Base-by-base conservation (phyloP, 192 early-diverging fungal species). In the Phycomyces blakesleeanus region DNA sequence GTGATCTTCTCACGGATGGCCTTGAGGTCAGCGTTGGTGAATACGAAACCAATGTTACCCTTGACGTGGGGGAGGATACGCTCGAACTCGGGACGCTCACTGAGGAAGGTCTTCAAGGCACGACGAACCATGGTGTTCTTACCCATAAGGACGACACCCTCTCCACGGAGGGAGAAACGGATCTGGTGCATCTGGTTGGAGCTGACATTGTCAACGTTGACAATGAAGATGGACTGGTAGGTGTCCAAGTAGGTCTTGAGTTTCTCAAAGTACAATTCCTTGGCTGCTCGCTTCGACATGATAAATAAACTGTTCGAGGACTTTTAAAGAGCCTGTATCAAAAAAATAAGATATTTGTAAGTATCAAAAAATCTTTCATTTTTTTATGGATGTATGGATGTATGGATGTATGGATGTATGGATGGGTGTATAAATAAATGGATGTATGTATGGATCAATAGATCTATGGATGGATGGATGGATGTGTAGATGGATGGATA, bases 41-140 rank as follows among this genome's bases (percentile, higher is more conserved):
- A 99, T 68, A 98, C 94, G 81, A 99, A 98, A 78, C 97, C 97
- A 70, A 97, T 83, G 88, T 99, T 99, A 61, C 97, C 96, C 62
- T 78, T 84, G 74, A 99, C 87, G 64, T 86, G 85, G 67, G 85
- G 85, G 67, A 95, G 68, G 55, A 98, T 84, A 75, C 64, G 64
- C 51, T 75, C 76, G 92, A 94, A 59, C 67, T 89, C 76, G 63
- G 96, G 92, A 85, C 93, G 85, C 67, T 91, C 87, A 58, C 61
- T 26, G 49, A 83, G 62, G 55, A 91, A 70, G 44, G 71, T 68
- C 72, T 80, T 83, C 68, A 92, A 79, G 41, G 84, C 87, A 77
- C 88, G 85, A 67, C 96, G 93, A 52, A 99, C 92, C 95, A 98
- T 99, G 78, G 97, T 98, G 92, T 99, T 99, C 90, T 99, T 99